Conservation (phyloP, 176 grass and related monocot genomes). For the Zoysia japonica region DNA sequence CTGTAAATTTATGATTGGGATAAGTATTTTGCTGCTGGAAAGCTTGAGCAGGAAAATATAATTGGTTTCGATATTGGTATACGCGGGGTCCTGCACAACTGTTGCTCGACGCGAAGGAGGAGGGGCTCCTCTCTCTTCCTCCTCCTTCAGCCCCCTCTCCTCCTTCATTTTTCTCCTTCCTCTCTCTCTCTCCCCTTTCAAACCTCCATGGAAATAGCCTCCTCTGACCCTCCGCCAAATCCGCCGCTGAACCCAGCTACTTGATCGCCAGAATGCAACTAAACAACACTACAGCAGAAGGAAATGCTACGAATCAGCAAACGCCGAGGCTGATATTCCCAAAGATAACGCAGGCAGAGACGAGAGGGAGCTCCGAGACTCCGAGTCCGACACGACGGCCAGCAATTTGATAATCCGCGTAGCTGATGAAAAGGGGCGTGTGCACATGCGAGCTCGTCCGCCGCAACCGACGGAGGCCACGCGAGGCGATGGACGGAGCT, state of each 20-base stretch:
- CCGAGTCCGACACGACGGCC: slow-evolving; percentile 35
- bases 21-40: no score
- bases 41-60: not conserved
- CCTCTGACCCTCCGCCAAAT: no score
- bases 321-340: not conserved
- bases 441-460: slow-evolving; percentile 41
- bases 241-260: slow-evolving; percentile 36
- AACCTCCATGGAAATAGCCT: no score
- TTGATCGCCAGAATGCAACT: slow-evolving; percentile 22
- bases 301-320: not conserved
- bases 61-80: not conserved
- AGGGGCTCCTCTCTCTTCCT: no score
- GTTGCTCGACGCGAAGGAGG: slow-evolving; percentile 14
- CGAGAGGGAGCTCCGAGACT: no score
- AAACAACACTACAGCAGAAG: slow-evolving; percentile 13
- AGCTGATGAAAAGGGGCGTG: slow-evolving; percentile 45
- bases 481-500: slow-evolving; percentile 48
- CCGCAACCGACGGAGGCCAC: slow-evolving; percentile 46
- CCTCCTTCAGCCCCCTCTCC: no score
- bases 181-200: no score
- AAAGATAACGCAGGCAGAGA: no score
- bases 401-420: slow-evolving; percentile 46
- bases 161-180: no score
- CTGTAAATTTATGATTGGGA: not conserved
- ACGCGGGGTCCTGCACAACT: not conserved